Evolutionary conservation across 1,284 basidiomycete species (phyloP), one percentile per base, ranked within the genome.

Genomic region (Pyrrhoderma noxium): DNA sequence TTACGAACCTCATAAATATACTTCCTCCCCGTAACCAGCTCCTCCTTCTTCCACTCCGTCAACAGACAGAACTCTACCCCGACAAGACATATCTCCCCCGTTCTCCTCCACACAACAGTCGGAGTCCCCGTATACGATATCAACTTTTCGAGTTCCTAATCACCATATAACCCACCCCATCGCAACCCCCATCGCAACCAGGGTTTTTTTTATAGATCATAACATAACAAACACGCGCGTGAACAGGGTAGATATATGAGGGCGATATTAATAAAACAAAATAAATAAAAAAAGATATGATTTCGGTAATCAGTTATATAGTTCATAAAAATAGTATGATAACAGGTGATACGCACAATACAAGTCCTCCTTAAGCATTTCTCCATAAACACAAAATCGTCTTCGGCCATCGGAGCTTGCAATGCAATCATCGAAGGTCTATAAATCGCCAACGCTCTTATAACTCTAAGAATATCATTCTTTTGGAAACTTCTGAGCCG

Each of bases 51-150:
- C 87, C 90, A 92, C 59, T 88, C 89, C 2, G 93, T 93, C 55
- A 99, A 74, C 77, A 93, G 87, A 66, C 88, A 93, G 64, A 99
- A 99, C 69, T 99, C 94, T 1, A 93, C 88, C 0, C 94, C 93
- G 41, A 95, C 95, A 40, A 96, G 82, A 63, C 92, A 94, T 36
- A 99, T 93, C 71, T 99, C 96, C 63, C 95, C 95, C 14, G 96
- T 99, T 45, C 95, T 76, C 27, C 95, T 83, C 95, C 95, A 99
- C 1, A 97, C 90, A n/a, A 96, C 93, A 0, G 95, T 99, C 2
- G 95, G 96, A n/a, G 96, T 99, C 3, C 95, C 96, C 56, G 89
- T 94, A 67, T 93, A 96, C 40, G 91, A 93, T 58, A 99, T 95
- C 57, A 98, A 77, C 68, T 97, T 97, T 66, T 97, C 93, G 52